Evolutionary conservation across 2,329 filamentous ascomycete species (phyloP).

Genomic region (Pyrenochaeta sp.): DNA sequence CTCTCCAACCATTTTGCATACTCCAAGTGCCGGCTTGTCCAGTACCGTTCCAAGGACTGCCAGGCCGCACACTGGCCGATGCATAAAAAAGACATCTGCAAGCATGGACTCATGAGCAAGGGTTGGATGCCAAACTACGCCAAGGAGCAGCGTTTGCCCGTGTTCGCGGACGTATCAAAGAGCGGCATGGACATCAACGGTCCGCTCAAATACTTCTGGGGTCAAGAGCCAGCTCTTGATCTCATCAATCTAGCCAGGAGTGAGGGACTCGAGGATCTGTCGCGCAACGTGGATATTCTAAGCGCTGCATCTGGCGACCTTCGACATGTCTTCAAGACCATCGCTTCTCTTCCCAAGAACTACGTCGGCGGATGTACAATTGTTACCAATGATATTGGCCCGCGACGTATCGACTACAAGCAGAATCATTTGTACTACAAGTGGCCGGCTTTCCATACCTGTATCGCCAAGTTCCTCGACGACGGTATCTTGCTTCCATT

Average conservation of each 20-base stretch:
- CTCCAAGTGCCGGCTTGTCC: not conserved
- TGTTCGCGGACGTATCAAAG: conserved; percentile 24
- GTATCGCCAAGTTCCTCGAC: no score
- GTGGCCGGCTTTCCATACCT: no score
- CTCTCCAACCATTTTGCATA: not conserved
- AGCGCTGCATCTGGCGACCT: conserved; percentile 57
- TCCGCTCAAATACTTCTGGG: conserved; percentile 45
- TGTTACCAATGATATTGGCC: conserved; percentile 53
- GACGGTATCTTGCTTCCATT: no score
- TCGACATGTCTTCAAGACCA: conserved; percentile 54
- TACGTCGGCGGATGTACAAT: conserved; percentile 35
- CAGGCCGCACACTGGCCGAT: conserved; percentile 7
- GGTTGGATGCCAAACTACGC: conserved; percentile 41
- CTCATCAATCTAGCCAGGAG: conserved; percentile 41
- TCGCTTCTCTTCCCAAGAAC: conserved; percentile 40
- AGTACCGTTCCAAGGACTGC: conserved; percentile 13
- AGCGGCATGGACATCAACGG: not conserved
- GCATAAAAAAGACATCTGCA: conserved; percentile 1
- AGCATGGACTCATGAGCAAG: conserved; percentile 2
- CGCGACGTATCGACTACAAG: not conserved
- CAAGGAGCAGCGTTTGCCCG: conserved; percentile 28
- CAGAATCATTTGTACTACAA: no score
- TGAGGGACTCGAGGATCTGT: conserved; percentile 39
- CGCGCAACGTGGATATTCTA: conserved; percentile 35
- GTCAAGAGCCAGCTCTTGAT: conserved; percentile 53